Evolutionary conservation across 208 protist species (phyloP), one percentile per base, ranked within the genome.

Genomic region (Leishmania mexicana): DNA sequence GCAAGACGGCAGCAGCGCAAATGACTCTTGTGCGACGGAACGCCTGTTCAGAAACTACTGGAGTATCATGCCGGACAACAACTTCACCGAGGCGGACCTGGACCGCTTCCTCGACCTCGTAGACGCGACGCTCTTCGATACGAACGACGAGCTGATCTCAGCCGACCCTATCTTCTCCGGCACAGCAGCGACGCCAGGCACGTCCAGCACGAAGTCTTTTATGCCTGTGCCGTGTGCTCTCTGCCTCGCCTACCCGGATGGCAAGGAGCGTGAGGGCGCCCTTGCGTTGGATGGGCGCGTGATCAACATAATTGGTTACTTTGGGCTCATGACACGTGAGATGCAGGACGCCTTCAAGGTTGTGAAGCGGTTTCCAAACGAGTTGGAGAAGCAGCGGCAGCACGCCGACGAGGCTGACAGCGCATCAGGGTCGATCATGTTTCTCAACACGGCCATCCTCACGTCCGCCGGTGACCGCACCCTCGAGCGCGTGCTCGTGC

Each of bases 301-400:
- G 53, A 91, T 94, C 70, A 95, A 95, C 81, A 91, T 97, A 62
- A 97, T 97, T 80, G 94, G 94, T 21, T 95, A 93, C 80, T 95
- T 97, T 90, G 94, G 92, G 17, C 86, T 87, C 74, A 90, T 97
- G 80, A 92, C 87, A 2, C 64, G 57, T 7, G 88, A 87, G 11
- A 90, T 95, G 85, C 80, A 90, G 58, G 65, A 78, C 17, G 94
- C 90, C 24, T 95, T 97, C 80, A 94, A 94, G 70, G 81, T 95
- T 28, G 76, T 80, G 7, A 95, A 95, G 81, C 78, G 80, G 64
- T 53, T 83, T 38, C 64, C 77, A 0, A 76, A 81, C 42, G 77
- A 58, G 38, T 65, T 38, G 57, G 76, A 83, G 60, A 75, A 49
- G 74, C 19, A 64, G 13, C 28, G 74, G 64, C n/a, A 79, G 60